A percentile compares a stretch with the other conserved stretches of the same genome.
These are phyloP conservation scores for Bipolaris cookei DNA, from an alignment of 2,329 filamentous ascomycete genomes.

Conservation along the genomic window DNA sequence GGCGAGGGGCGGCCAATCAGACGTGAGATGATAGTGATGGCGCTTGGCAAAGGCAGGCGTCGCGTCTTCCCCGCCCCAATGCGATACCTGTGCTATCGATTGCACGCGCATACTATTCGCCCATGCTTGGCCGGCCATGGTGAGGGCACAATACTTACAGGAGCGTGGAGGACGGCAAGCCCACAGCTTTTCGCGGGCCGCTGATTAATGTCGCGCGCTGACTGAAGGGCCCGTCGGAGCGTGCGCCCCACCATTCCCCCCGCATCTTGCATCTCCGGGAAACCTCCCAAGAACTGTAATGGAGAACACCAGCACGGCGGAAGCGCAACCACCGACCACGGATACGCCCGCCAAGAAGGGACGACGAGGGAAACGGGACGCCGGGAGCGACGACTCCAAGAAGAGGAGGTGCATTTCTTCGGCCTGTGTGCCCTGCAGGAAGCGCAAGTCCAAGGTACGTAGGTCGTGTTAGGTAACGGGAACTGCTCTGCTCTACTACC, in stretches of 20 bases:
- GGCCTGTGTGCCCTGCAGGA: slow-evolving; percentile 51
- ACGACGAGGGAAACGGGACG: slow-evolving; percentile 44
- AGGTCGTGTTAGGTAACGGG: slow-evolving; percentile 22
- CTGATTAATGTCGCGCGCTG: slow-evolving; percentile 35
- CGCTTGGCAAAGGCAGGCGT: background rate
- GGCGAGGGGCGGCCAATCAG: slow-evolving; percentile 14
- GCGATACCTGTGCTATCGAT: slow-evolving; percentile 16
- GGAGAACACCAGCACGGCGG: slow-evolving; percentile 21
- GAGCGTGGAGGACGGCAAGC: slow-evolving; percentile 24
- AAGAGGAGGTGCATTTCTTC: slow-evolving; percentile 53
- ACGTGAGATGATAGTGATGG: slow-evolving; percentile 8
- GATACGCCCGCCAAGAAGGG: slow-evolving; percentile 37
- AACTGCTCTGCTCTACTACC: slow-evolving; percentile 4
- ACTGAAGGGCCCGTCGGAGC: slow-evolving; percentile 18
- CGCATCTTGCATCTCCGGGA: slow-evolving; percentile 21
- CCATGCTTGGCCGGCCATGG: slow-evolving; percentile 28
- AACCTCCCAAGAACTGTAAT: slow-evolving; percentile 19
- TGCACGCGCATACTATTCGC: slow-evolving; percentile 8
- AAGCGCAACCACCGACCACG: slow-evolving; percentile 2
- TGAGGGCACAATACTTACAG: slow-evolving; percentile 9
- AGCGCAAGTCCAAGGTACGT: slow-evolving; percentile 50
- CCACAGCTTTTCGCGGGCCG: slow-evolving; percentile 17
- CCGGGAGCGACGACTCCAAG: slow-evolving; percentile 50
- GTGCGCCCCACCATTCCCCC: slow-evolving; percentile 29
- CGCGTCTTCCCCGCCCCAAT: slow-evolving; percentile 15